Base-by-base conservation (phyloP, 2,329 filamentous ascomycete genomes). In the Fusarium buxicola region DNA sequence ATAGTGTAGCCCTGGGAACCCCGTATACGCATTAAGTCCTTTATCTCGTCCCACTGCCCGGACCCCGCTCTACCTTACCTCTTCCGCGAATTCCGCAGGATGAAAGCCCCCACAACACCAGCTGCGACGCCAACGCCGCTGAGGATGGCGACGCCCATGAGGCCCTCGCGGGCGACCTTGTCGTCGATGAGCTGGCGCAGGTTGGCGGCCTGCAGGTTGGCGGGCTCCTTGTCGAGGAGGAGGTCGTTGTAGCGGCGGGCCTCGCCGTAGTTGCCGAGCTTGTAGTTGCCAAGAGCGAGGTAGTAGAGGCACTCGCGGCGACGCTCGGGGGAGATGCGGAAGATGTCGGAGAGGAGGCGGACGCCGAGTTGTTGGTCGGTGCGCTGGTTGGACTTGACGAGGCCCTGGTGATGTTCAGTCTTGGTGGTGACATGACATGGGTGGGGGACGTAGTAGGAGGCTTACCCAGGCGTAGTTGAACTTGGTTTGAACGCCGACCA, bases 381-480 rank as follows among this genome's bases (percentile, higher is more conserved):
- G 67, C 95, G 92, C 48, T 84, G 80, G 75, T 87, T 89, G 61
- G 94, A 97, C 83, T 98, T 99, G 72, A 99, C 97, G 68, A 99
- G 86, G 68, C 95, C 95, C 93, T 62, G 16, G 30, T 21, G 9
- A 11, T 8, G 27, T 8, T 13, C 8, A n/a, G 16, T 31, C 30
- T 39, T 48, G 65, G 40, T 61, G 46, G 25, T 25, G 38, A 27
- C 13, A 8, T 16, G 16, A 41, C n/a, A 3, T 16, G 21, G 11
- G 10, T 18, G 2, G 11, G 13, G 8, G 18, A 16, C 5, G 24
- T 18, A 34, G 28, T 34, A 28, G 24, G 10, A 34, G 39, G 43
- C 11, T 31, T 86, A 96, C 93, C 95, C 95, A 99, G 75, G 95
- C 94, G 78, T 94, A 98, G 87, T 99, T 99, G 86, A 99, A 99